Percentiles rank a stretch among this genome's conserved stretches.
These are phyloP conservation scores for Oryza brachyantha DNA, from an alignment of 176 grass and related monocot species.

Conservation along the genomic window DNA sequence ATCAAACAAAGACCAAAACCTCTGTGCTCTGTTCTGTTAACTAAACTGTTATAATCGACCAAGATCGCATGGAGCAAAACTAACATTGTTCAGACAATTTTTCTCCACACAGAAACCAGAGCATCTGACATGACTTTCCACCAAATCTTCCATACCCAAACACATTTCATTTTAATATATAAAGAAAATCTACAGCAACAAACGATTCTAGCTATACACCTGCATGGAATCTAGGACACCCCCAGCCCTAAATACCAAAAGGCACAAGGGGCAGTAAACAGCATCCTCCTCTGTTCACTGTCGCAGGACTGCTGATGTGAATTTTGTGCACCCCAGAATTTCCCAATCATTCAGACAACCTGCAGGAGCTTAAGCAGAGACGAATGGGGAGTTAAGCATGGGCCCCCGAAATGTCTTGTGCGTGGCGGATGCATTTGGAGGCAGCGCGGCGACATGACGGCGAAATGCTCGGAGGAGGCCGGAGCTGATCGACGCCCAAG, in stretches of 20 bases:
- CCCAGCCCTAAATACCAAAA: background rate
- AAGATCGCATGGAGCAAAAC: too few relatives aligned
- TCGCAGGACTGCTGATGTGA: background rate
- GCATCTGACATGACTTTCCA: constrained; percentile 3
- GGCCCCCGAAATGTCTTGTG: background rate
- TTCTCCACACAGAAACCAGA: background rate
- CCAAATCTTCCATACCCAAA: background rate
- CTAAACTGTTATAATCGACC: too few relatives aligned
- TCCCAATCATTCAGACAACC: background rate
- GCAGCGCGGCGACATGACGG: background rate
- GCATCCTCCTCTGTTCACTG: background rate
- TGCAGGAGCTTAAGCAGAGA: background rate
- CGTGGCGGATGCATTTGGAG: background rate
- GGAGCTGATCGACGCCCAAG: too few relatives aligned
- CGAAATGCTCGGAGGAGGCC: background rate
- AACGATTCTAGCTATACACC: background rate
- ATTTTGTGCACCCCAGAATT: background rate
- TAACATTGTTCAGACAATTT: background rate
- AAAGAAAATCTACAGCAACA: too few relatives aligned
- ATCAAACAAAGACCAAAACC: too few relatives aligned
- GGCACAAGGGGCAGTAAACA: background rate
- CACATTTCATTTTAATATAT: background rate
- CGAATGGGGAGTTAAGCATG: background rate
- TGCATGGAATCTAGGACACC: constrained; percentile 2
- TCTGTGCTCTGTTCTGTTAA: too few relatives aligned